Evolutionary conservation across 345 rosid species (phyloP).

Genomic region (Ceriops tagal): DNA sequence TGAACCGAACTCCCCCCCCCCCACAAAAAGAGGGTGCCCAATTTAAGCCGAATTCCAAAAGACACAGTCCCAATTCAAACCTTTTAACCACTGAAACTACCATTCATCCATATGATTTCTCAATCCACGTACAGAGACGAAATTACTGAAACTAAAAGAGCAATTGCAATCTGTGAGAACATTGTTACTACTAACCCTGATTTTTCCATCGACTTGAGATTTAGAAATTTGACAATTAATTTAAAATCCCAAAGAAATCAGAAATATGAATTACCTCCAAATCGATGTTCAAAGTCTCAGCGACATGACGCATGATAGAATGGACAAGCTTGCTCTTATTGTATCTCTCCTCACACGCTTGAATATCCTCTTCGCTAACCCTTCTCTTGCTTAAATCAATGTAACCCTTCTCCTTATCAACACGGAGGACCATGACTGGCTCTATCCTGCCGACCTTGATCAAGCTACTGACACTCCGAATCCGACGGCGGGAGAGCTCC

Average conservation of each 20-base stretch:
- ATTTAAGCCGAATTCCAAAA: no score
- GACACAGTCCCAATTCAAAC: no score
- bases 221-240: no score
- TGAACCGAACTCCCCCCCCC: no score
- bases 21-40: no score
- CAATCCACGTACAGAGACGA: no score
- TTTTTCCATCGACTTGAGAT: no score
- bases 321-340: slow-evolving; percentile 99
- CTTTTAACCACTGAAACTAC: no score
- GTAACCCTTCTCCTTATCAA: slow-evolving; percentile 93
- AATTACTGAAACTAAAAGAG: no score
- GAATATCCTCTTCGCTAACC: slow-evolving; percentile 92
- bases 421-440: slow-evolving; percentile 98
- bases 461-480: slow-evolving; percentile 90
- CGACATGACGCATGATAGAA: slow-evolving; percentile 97
- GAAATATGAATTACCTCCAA: slow-evolving; percentile 58
- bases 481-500: slow-evolving; percentile 98
- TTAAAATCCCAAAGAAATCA: background rate
- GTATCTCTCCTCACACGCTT: slow-evolving; percentile 91
- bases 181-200: no score
- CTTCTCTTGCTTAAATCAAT: slow-evolving; percentile 94
- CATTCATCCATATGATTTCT: no score
- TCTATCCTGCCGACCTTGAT: slow-evolving; percentile 94
- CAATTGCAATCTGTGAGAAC: no score
- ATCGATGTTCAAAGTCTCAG: slow-evolving; percentile 77